Evolutionary conservation across 441 rosid species (phyloP), one percentile per base, ranked within the genome.

Genomic region (Croton laevigatus): DNA sequence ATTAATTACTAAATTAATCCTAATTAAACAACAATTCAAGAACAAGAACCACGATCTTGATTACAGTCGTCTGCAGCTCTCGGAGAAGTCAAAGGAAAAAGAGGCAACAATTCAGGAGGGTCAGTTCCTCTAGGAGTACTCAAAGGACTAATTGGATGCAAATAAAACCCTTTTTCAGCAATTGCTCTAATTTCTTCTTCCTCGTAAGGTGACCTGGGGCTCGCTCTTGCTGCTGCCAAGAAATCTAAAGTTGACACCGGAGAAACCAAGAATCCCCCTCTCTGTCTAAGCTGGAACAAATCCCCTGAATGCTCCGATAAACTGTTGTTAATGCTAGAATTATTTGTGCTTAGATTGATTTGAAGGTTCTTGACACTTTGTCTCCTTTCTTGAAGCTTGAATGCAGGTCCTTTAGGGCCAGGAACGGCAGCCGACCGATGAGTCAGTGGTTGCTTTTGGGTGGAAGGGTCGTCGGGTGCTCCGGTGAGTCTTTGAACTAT

Each of bases 401-500:
- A 88, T 42, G 84, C 69, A 6, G 81, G 82, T 66, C 81, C 79
- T 71, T 73, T 82, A 1, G 83, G 84, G 52, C 84, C 67, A 0
- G 79, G 62, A n/a, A 20, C 55, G 53, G 76, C 42, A 62, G 72
- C 0, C 42, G 76, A 55, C 72, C 76, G 66, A 71, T 78, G 75
- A 55, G 85, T 81, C 57, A 86, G 11, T 0, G 91, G 92, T 44
- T 86, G 88, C 74, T 86, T 90, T 8, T 66, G 88, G 65, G 81
- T 27, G 22, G 80, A 70, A 42, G 82, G 54, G 32, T 83, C 84
- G 17, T 73, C 83, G 37, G 89, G 76, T 52, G 94, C 88, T 23
- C 97, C 97, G 16, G 96, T 91, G 59, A 91, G 92, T 67, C 81
- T 80, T 73, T 91, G 97, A 61, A 91, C 97, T 48, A 89, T 85